phyloP scores from a whole-genome alignment of 768 basidiomycete genomes.

The Tubosaeta sp. region DNA sequence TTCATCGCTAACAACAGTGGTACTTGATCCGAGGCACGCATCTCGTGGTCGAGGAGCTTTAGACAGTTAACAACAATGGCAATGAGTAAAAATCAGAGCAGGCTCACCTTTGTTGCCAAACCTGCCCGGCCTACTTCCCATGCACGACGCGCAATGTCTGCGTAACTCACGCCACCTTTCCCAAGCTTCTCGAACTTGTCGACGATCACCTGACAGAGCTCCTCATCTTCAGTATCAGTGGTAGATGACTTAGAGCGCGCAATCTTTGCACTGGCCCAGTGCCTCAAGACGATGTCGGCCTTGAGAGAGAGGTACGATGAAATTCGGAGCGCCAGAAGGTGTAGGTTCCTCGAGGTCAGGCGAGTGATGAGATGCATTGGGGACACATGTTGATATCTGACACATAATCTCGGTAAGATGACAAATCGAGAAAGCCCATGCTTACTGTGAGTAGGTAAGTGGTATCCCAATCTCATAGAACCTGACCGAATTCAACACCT shows the following conservation, averaged over 20 bases:
- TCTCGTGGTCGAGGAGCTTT: conserved; percentile 88
- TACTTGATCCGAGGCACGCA: conserved; percentile 86
- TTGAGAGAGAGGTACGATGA: conserved; percentile 80
- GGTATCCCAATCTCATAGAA: conserved; percentile 92
- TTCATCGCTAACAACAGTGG: conserved; percentile 93
- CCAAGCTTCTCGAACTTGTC: conserved; percentile 85
- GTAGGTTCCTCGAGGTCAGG: conserved; percentile 81
- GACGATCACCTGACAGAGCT: conserved; percentile 78
- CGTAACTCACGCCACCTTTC: conserved; percentile 79
- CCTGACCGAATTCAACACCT: conserved; percentile 90
- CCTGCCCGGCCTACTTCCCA: conserved; percentile 83
- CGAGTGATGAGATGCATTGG: conserved; percentile 78
- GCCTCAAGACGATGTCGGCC: conserved; percentile 83
- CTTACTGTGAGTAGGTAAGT: conserved; percentile 86
- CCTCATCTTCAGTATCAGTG: conserved; percentile 66
- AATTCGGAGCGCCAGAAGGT: conserved; percentile 88
- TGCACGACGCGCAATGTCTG: conserved; percentile 89
- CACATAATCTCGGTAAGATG: background rate
- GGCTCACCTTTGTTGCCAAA: conserved; percentile 75
- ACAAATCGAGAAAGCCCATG: background rate
- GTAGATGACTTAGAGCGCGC: conserved; percentile 59
- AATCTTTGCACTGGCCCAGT: conserved; percentile 97
- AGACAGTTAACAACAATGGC: background rate
- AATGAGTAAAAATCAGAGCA: background rate
- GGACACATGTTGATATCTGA: conserved; percentile 77